Evolutionary conservation across 2,329 filamentous ascomycete genomes (phyloP).

Genomic region (Beauveria rudraprayagi): DNA sequence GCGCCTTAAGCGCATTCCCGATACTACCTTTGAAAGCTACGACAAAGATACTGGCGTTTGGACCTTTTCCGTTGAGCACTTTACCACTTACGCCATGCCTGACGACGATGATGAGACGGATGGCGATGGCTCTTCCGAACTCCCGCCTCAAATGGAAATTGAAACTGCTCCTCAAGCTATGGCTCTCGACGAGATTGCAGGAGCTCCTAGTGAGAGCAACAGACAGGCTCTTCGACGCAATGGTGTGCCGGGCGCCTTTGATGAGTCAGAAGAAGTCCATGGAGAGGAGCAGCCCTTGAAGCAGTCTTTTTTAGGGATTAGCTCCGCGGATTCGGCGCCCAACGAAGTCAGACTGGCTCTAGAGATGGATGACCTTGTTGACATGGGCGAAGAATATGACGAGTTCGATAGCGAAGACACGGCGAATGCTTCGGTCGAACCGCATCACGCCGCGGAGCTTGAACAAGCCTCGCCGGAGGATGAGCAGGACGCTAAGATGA

Average conservation of each 20-base stretch:
- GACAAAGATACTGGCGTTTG: constrained; percentile 73
- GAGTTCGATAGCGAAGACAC: constrained; percentile 62
- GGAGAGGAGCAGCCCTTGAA: constrained; percentile 47
- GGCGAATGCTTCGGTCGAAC: constrained; percentile 69
- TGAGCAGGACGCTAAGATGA: constrained; percentile 36
- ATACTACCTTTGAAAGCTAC: constrained; percentile 78
- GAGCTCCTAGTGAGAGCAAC: constrained; percentile 40
- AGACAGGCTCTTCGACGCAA: constrained; percentile 46
- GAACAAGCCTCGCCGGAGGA: constrained; percentile 48
- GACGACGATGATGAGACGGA: constrained; percentile 48
- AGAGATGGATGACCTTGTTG: constrained; percentile 46
- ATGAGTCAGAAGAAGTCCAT: constrained; percentile 47
- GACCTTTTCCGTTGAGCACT: constrained; percentile 92
- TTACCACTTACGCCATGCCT: constrained; percentile 84
- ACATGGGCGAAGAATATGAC: constrained; percentile 70
- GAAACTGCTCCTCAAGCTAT: constrained; percentile 23
- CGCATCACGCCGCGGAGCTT: constrained; percentile 70
- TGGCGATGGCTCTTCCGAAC: constrained; percentile 26
- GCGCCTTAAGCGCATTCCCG: constrained; percentile 67
- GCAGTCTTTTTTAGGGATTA: constrained; percentile 87
- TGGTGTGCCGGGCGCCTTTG: constrained; percentile 73
- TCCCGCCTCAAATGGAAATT: constrained; percentile 22
- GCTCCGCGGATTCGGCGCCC: constrained; percentile 75
- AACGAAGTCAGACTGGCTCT: constrained; percentile 51
- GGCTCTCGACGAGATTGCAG: constrained; percentile 16